Evolutionary conservation across 164 flowering plant species (phyloP).

Genomic region (Nymphaea thermarum): DNA sequence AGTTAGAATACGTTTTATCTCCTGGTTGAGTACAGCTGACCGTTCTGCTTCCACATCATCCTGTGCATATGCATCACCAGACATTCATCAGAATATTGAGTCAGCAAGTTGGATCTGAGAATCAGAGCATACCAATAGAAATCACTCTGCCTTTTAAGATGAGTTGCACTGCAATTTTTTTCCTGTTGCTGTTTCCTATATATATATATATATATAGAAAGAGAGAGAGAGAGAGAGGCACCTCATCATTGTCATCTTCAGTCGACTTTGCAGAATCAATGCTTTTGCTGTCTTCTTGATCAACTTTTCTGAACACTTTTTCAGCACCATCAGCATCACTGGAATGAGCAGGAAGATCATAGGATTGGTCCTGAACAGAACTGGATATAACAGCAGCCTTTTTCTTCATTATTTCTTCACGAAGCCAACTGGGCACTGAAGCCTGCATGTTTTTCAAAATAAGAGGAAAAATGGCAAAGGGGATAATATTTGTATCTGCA

Average conservation of each 20-base stretch:
- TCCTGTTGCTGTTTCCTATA: too few species aligned
- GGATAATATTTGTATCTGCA: background rate
- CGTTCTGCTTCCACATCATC: slow-evolving; percentile 73
- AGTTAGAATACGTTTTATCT: slow-evolving; percentile 82
- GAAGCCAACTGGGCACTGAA: slow-evolving; percentile 93
- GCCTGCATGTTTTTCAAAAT: slow-evolving; percentile 31
- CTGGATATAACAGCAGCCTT: slow-evolving; percentile 52
- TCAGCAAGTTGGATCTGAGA: background rate
- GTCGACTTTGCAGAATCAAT: slow-evolving; percentile 52
- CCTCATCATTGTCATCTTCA: slow-evolving; percentile 88
- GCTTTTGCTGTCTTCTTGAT: slow-evolving; percentile 57
- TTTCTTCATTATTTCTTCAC: slow-evolving; percentile 90
- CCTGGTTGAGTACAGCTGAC: slow-evolving; percentile 82
- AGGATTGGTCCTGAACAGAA: slow-evolving; percentile 26
- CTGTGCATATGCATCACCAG: slow-evolving; percentile 20
- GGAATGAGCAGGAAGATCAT: slow-evolving; percentile 30
- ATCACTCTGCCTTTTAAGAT: too few species aligned
- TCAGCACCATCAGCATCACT: slow-evolving; percentile 45
- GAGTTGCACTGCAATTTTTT: too few species aligned
- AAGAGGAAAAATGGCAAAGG: background rate
- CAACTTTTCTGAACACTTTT: slow-evolving; percentile 38
- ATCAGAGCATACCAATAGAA: too few species aligned
- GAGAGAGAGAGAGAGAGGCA: slow-evolving; percentile 22
- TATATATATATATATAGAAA: background rate
- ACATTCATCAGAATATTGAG: background rate